Conservation (phyloP, 2,329 filamentous ascomycete genomes). For the Microsporum audouinii region DNA sequence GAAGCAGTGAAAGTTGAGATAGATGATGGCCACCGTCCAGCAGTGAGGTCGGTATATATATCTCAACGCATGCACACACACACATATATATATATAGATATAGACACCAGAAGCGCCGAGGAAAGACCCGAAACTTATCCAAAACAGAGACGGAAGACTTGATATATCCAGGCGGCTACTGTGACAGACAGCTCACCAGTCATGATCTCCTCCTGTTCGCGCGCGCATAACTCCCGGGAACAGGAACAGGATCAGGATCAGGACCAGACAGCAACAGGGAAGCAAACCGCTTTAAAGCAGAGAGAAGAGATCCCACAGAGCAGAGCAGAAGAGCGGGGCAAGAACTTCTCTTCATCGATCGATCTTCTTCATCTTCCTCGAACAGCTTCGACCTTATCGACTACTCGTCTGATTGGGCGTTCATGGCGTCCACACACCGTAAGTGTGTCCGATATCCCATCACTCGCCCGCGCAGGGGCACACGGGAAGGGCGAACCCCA, state of each 20-base stretch:
- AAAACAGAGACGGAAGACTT: background rate
- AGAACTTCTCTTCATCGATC: background rate
- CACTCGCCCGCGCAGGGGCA: background rate
- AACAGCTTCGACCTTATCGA: background rate
- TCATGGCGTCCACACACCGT: background rate
- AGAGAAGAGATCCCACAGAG: too few relatives aligned
- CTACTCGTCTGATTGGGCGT: background rate
- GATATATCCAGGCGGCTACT: background rate
- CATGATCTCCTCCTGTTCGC: background rate
- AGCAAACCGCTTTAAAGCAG: background rate
- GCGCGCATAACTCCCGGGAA: background rate
- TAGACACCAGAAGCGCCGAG: background rate
- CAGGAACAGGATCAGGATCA: background rate
- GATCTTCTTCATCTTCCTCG: background rate
- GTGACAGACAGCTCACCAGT: background rate
- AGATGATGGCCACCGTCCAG: background rate
- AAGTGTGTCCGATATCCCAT: background rate
- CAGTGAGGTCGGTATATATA: too few relatives aligned
- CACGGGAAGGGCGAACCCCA: background rate
- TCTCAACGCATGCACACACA: too few relatives aligned
- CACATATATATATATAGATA: background rate
- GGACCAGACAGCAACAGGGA: background rate
- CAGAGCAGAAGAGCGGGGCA: background rate
- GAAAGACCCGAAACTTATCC: background rate
- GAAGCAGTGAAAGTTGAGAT: background rate